Evolutionary conservation across 352 stramenopile species (phyloP).

Genomic region (Globisporangium ultimum): DNA sequence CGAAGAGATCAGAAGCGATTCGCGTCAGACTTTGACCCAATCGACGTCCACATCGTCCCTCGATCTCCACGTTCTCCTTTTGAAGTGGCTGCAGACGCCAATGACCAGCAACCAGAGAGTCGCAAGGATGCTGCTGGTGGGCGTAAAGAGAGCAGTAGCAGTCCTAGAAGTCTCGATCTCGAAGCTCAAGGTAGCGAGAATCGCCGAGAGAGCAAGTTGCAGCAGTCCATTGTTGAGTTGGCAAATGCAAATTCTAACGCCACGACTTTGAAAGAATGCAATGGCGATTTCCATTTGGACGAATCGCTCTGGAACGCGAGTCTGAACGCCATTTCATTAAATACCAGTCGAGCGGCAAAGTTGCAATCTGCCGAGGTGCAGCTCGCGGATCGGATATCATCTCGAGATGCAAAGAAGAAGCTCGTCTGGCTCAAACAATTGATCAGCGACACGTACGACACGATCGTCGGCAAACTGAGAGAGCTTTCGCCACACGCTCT

Average conservation of each 20-base stretch:
- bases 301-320: slow-evolving; percentile 13
- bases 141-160: background rate
- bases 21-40: slow-evolving; percentile 1
- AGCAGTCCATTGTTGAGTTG: background rate
- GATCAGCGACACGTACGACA: slow-evolving; percentile 69
- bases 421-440: slow-evolving; percentile 60
- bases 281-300: slow-evolving; percentile 17
- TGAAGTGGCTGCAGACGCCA: slow-evolving; percentile 4
- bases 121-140: background rate
- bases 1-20: background rate
- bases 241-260: background rate
- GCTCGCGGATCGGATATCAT: slow-evolving; percentile 27
- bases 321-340: slow-evolving; percentile 17
- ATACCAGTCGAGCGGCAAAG: slow-evolving; percentile 19
- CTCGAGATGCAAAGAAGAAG: slow-evolving; percentile 46
- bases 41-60: slow-evolving; percentile 18
- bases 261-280: background rate
- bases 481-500: slow-evolving; percentile 22
- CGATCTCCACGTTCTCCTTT: slow-evolving; percentile 15
- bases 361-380: background rate
- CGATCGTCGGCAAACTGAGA: slow-evolving; percentile 44
- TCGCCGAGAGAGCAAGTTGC: background rate
- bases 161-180: background rate
- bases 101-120: background rate
- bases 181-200: background rate